Evolutionary conservation across 2,329 filamentous ascomycete species (phyloP).

Genomic region (Fusarium staphyleae): DNA sequence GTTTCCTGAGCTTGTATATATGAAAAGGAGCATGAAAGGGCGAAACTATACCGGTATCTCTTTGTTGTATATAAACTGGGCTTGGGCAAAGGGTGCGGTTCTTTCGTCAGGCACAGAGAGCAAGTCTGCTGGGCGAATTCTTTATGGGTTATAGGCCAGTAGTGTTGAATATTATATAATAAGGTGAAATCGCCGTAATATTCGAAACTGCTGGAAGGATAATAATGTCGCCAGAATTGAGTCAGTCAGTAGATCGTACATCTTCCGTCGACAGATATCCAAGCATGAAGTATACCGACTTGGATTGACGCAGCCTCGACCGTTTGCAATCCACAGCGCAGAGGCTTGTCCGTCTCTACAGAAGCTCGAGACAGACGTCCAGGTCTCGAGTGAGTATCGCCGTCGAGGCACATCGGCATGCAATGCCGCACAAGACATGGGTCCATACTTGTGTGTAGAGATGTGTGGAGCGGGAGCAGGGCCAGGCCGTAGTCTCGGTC

Average conservation of each 20-base stretch:
- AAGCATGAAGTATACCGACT: neutral
- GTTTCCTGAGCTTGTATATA: neutral
- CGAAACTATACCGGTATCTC: neutral
- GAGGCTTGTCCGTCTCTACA: neutral
- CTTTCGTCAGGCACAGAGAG: neutral
- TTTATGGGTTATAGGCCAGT: too few relatives aligned
- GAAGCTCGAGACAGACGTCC: conserved; percentile 4
- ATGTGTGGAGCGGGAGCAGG: neutral
- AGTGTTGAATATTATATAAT: too few relatives aligned
- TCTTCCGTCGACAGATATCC: neutral
- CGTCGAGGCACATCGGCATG: neutral
- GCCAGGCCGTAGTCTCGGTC: conserved; percentile 14
- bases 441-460: neutral
- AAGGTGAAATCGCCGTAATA: too few relatives aligned
- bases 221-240: too few relatives aligned
- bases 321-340: neutral
- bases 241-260: too few relatives aligned
- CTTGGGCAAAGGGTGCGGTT: neutral
- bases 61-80: neutral
- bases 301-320: neutral
- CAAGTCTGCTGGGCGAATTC: conserved; percentile 1
- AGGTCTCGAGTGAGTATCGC: neutral
- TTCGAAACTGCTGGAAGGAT: too few relatives aligned
- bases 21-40: neutral
- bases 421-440: neutral